Percentiles rank a stretch among this genome's conserved stretches.
These are phyloP conservation scores for Kwoniella pini DNA, from an alignment of 768 basidiomycete species.

Conservation along the genomic window DNA sequence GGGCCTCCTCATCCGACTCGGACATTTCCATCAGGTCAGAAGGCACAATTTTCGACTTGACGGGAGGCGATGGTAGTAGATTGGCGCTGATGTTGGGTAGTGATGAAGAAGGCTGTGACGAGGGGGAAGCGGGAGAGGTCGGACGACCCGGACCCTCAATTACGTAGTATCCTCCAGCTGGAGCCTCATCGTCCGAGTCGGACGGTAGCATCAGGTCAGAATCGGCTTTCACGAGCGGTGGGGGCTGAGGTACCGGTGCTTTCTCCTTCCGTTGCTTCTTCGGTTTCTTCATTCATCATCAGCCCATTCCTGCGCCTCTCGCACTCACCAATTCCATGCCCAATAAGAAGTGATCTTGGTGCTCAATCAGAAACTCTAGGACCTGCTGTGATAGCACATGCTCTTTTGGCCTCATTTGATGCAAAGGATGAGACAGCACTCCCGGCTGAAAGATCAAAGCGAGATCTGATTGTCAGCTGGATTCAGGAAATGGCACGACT, in stretches of 20 bases:
- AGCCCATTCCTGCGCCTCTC: background rate
- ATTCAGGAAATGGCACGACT: constrained; percentile 50
- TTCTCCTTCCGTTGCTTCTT: constrained; percentile 30
- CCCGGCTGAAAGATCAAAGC: constrained; percentile 98
- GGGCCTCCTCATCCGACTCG: constrained; percentile 46
- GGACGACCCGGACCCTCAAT: constrained; percentile 26
- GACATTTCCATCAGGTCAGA: constrained; percentile 38
- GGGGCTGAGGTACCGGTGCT: constrained; percentile 14
- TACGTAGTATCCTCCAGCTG: constrained; percentile 50
- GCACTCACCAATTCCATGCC: constrained; percentile 56
- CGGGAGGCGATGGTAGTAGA: constrained; percentile 17
- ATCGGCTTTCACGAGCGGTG: constrained; percentile 45
- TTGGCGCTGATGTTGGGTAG: constrained; percentile 13
- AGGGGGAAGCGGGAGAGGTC: constrained; percentile 11
- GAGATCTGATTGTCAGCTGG: constrained; percentile 71
- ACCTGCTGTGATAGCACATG: constrained; percentile 86
- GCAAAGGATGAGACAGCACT: constrained; percentile 80
- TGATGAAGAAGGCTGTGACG: background rate
- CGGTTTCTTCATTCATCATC: constrained; percentile 20
- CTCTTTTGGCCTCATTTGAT: constrained; percentile 81
- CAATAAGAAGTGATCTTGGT: constrained; percentile 93
- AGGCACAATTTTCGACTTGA: constrained; percentile 1
- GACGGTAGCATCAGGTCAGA: constrained; percentile 50
- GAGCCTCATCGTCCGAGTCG: constrained; percentile 54
- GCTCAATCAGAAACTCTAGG: constrained; percentile 91